Conservation (phyloP, 2,329 filamentous ascomycete genomes). For the Coniella vitis region DNA sequence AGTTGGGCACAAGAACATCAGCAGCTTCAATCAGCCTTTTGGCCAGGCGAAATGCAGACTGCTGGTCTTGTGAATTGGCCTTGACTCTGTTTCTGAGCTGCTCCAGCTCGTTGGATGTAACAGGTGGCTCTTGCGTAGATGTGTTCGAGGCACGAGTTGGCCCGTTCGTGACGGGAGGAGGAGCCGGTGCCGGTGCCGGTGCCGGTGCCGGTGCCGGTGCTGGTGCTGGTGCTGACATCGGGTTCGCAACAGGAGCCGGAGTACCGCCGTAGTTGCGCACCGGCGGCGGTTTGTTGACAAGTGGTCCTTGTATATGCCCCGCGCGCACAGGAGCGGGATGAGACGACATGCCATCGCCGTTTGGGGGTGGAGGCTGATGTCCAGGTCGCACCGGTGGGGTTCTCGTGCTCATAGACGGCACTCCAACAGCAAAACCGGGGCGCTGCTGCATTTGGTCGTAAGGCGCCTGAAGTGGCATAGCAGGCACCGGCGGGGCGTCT, state of each 20-base stretch:
- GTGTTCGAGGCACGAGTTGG: slow-evolving; percentile 18
- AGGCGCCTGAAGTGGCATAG: slow-evolving; percentile 15
- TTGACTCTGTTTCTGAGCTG: slow-evolving; percentile 63
- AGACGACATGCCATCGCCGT: slow-evolving; percentile 44
- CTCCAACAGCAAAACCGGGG: slow-evolving; percentile 17
- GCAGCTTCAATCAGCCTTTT: slow-evolving; percentile 84
- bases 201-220: slow-evolving; percentile 18
- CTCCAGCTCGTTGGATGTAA: slow-evolving; percentile 75
- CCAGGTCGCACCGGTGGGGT: slow-evolving; percentile 21
- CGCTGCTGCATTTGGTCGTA: slow-evolving; percentile 14
- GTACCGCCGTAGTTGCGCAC: slow-evolving; percentile 48
- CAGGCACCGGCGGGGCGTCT: slow-evolving; percentile 49
- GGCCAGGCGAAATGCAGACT: slow-evolving; percentile 64
- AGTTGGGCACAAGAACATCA: slow-evolving; percentile 58
- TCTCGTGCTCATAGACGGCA: slow-evolving; percentile 22
- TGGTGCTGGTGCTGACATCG: slow-evolving; percentile 19
- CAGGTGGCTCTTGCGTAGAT: slow-evolving; percentile 40
- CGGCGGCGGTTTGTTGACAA: slow-evolving; percentile 53
- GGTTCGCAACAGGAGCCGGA: slow-evolving; percentile 29
- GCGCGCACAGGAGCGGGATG: slow-evolving; percentile 59
- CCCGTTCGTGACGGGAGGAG: not conserved
- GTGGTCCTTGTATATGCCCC: slow-evolving; percentile 53
- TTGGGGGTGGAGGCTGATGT: slow-evolving; percentile 26
- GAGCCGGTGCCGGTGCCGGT: slow-evolving; percentile 7
- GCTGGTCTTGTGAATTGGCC: slow-evolving; percentile 64